Percentiles rank a stretch among this genome's conserved stretches.
Conservation (phyloP, 306 rosid species). For the Prunus davidiana region DNA sequence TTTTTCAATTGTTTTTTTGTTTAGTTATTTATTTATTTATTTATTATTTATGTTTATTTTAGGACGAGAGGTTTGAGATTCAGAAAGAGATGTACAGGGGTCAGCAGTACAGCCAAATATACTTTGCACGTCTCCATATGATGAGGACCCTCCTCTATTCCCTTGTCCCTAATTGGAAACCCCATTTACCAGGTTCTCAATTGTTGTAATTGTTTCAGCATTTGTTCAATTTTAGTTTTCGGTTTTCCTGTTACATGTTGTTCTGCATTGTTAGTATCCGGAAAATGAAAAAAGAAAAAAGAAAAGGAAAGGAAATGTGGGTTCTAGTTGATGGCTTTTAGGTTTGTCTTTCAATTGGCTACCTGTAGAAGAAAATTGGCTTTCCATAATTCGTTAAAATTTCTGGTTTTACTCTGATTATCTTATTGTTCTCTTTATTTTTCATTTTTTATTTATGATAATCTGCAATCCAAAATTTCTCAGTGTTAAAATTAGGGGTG, state of each 20-base stretch:
- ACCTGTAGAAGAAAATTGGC: not conserved
- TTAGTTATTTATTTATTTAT: not conserved
- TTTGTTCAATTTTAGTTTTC: not conserved
- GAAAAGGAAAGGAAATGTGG: too few species aligned
- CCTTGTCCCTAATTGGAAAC: slow-evolving; percentile 65
- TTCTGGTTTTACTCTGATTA: not conserved
- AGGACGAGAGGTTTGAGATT: slow-evolving; percentile 68
- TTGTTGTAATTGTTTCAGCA: not conserved
- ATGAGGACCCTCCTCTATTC: slow-evolving; percentile 78
- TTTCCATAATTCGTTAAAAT: not conserved
- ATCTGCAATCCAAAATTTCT: not conserved
- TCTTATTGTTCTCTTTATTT: not conserved
- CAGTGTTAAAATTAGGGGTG: not conserved
- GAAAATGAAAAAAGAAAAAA: not conserved
- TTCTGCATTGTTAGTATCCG: not conserved
- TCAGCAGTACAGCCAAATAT: slow-evolving; percentile 87
- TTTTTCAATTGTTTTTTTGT: not conserved
- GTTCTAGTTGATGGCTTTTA: not conserved
- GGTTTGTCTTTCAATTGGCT: slow-evolving; percentile 19
- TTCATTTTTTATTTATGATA: not conserved
- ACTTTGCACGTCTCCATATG: slow-evolving; percentile 81
- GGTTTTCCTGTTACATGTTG: not conserved
- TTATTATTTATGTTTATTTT: not conserved
- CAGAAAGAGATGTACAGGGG: slow-evolving; percentile 67
- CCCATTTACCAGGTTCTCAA: slow-evolving; percentile 60